Evolutionary conservation across 176 grass and related monocot genomes (phyloP).

Genomic region (Microstegium vimineum): DNA sequence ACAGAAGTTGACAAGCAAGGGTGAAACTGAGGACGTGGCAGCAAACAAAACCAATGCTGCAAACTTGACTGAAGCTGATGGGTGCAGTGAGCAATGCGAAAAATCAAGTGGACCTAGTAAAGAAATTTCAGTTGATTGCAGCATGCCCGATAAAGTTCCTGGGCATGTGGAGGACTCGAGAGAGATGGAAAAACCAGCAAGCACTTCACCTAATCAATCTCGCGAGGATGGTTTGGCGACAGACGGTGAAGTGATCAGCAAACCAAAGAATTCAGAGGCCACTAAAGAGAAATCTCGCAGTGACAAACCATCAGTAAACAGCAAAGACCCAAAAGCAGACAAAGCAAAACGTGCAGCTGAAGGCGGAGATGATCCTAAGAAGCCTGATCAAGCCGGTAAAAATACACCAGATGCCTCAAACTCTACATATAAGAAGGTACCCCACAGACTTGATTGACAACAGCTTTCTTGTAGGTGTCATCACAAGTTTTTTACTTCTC

Average conservation of each 20-base stretch:
- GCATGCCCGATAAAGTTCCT: constrained; percentile 21
- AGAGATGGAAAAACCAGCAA: constrained; percentile 3
- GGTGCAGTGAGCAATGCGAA: background rate
- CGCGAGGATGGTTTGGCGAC: background rate
- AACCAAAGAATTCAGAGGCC: constrained; percentile 25
- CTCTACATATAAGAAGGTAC: constrained; percentile 91
- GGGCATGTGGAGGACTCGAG: background rate
- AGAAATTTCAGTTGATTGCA: constrained; percentile 19
- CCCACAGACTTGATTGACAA: background rate
- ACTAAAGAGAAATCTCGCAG: constrained; percentile 25
- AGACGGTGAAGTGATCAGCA: constrained; percentile 24
- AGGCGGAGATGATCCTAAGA: constrained; percentile 36
- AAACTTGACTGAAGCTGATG: constrained; percentile 20
- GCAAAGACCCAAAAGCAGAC: constrained; percentile 17
- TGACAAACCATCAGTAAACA: constrained; percentile 14
- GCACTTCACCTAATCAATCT: constrained; percentile 8
- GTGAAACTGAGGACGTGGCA: constrained; percentile 15
- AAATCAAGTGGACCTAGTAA: constrained; percentile 19
- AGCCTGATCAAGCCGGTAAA: constrained; percentile 27
- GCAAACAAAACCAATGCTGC: constrained; percentile 20
- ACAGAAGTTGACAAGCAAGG: background rate
- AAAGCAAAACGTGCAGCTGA: constrained; percentile 15
- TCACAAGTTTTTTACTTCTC: background rate
- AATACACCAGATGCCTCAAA: constrained; percentile 34
- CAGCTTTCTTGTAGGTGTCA: background rate